phyloP scores from a whole-genome alignment of 352 stramenopile genomes.

The Phytopythium chamaehyphon region DNA sequence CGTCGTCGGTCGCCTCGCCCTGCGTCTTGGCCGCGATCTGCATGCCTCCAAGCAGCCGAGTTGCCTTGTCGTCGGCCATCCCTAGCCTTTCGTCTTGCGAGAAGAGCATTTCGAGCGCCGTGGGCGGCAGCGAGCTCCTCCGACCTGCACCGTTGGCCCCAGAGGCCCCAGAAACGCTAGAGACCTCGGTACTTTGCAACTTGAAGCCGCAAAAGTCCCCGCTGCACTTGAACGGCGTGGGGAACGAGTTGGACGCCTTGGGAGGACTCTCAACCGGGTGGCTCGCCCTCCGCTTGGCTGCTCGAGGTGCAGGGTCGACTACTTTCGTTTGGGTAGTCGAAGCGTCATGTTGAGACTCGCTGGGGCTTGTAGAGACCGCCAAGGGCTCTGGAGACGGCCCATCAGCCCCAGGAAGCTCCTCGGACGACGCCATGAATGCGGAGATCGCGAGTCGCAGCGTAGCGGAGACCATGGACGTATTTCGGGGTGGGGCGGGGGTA shows the following conservation, averaged over 20 bases:
- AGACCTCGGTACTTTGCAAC: slow-evolving; percentile 12
- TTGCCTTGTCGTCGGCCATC: slow-evolving; percentile 34
- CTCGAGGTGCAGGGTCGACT: background rate
- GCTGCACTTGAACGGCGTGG: slow-evolving; percentile 73
- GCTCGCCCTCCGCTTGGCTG: slow-evolving; percentile 1
- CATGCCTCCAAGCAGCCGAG: slow-evolving; percentile 30
- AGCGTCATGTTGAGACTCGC: no score
- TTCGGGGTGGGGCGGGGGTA: no score
- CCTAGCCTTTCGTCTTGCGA: slow-evolving; percentile 32
- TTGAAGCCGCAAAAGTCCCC: slow-evolving; percentile 70
- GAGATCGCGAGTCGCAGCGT: no score
- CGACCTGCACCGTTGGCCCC: slow-evolving; percentile 6
- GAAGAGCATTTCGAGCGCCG: slow-evolving; percentile 51
- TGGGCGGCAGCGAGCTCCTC: slow-evolving; percentile 5
- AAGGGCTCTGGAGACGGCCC: no score
- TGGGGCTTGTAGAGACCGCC: no score
- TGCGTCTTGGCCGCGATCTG: slow-evolving; percentile 19
- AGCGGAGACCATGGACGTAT: no score
- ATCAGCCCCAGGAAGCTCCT: no score
- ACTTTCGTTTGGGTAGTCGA: no score
- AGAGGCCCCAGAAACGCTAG: slow-evolving; percentile 8
- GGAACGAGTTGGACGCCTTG: slow-evolving; percentile 22
- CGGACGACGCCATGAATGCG: no score
- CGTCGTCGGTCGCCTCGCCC: slow-evolving; percentile 3
- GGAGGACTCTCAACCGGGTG: background rate